Evolutionary conservation across 306 rosid species (phyloP).

Genomic region (Comarum palustre): DNA sequence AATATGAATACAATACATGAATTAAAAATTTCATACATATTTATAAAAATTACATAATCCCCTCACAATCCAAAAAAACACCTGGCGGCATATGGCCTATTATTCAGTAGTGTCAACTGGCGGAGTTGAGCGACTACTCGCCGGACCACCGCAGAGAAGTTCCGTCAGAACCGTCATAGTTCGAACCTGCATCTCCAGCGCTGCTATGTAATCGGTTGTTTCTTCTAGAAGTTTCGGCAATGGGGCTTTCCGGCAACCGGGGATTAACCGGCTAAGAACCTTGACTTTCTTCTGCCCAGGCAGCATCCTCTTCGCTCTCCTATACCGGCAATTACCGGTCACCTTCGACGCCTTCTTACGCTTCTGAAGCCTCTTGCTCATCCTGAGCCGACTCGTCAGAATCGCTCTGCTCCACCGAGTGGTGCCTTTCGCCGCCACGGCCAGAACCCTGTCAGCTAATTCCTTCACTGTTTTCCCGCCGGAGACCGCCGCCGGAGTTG

Average conservation of each 20-base stretch:
- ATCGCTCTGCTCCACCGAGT: conserved; percentile 94
- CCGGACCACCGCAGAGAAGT: conserved; percentile 53
- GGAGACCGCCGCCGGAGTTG: conserved; percentile 14
- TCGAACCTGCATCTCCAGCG: conserved; percentile 89
- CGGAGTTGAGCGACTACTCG: conserved; percentile 22
- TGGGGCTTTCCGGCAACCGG: conserved; percentile 78
- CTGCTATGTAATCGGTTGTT: conserved; percentile 75
- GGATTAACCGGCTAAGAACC: conserved; percentile 67
- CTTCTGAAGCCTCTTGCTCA: conserved; percentile 30
- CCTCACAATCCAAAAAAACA: conserved; percentile 8
- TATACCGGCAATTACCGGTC: conserved; percentile 31
- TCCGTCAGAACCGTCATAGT: conserved; percentile 70
- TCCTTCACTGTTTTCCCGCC: conserved; percentile 35
- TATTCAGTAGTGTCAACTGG: conserved; percentile 31
- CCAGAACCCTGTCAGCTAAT: conserved; percentile 75
- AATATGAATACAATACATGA: conserved; percentile 62
- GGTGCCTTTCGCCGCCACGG: conserved; percentile 58
- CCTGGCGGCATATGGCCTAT: conserved; percentile 42
- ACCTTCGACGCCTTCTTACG: conserved; percentile 40
- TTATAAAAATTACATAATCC: conserved; percentile 18
- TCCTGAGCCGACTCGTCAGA: conserved; percentile 46
- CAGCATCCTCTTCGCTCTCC: conserved; percentile 43
- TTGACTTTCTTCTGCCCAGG: conserved; percentile 55
- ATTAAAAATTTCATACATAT: conserved; percentile 33
- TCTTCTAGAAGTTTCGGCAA: conserved; percentile 85